Conservation (phyloP, 108 stramenopile species). For the Nitzschia sp. region DNA sequence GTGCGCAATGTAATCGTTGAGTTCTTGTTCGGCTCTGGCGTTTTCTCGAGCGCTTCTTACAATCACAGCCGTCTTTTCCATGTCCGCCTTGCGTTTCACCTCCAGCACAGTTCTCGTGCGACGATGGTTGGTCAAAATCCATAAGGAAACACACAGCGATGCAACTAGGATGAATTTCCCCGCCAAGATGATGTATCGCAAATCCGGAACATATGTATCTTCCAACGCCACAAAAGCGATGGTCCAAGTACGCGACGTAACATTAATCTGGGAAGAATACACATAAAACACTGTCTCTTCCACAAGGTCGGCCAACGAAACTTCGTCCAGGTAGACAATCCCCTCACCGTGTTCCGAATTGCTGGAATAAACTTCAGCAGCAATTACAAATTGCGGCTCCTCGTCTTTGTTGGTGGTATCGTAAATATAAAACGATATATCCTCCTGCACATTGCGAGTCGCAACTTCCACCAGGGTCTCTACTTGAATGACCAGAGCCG, state of each 20-base stretch:
- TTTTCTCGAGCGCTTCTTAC: conserved; percentile 40
- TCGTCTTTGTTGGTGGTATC: background rate
- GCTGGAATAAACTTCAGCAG: no score
- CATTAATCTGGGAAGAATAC: background rate
- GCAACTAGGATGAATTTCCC: conserved; percentile 33
- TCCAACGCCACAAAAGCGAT: conserved; percentile 11
- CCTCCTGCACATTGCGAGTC: no score
- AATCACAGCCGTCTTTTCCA: conserved; percentile 47
- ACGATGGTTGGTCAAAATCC: conserved; percentile 9
- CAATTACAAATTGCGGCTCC: no score
- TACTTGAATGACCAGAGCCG: background rate
- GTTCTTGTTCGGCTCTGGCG: conserved; percentile 48
- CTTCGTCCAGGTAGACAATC: background rate
- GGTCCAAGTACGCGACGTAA: conserved; percentile 5
- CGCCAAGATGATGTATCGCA: conserved; percentile 12
- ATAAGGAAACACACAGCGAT: conserved; percentile 12
- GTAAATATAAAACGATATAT: background rate
- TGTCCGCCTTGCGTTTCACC: conserved; percentile 29
- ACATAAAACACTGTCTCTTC: background rate
- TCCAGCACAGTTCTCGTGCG: conserved; percentile 7
- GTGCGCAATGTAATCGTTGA: conserved; percentile 46
- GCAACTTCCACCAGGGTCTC: no score
- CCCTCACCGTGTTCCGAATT: no score
- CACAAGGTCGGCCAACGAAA: background rate
- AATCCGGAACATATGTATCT: conserved; percentile 6